Evolutionary conservation across 306 rosid species (phyloP).

Genomic region (Ormosia emarginata): DNA sequence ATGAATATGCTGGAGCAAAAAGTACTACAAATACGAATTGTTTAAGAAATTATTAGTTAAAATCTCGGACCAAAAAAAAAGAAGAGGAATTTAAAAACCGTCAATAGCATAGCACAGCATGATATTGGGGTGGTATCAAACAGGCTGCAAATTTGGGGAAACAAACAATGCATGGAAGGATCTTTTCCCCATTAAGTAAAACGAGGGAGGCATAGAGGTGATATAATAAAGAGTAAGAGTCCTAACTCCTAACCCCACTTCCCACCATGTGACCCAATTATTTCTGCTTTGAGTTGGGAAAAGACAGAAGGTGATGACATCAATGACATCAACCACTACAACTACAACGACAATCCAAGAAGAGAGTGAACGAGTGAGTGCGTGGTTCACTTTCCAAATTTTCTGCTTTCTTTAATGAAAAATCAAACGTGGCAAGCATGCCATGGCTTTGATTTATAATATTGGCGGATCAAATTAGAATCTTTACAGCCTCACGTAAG

Average conservation of each 20-base stretch:
- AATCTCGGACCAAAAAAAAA: neutral
- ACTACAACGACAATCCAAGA: slow-evolving; percentile 29
- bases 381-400: slow-evolving; percentile 30
- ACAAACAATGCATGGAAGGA: neutral
- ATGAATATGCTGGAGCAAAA: neutral
- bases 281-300: slow-evolving; percentile 65
- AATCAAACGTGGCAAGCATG: slow-evolving; percentile 63
- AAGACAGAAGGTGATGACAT: slow-evolving; percentile 45
- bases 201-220: slow-evolving; percentile 6
- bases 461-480: slow-evolving; percentile 34
- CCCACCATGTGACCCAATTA: slow-evolving; percentile 29
- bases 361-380: slow-evolving; percentile 33
- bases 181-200: slow-evolving; percentile 41
- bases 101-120: neutral
- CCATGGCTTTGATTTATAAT: slow-evolving; percentile 29
- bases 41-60: neutral
- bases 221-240: slow-evolving; percentile 13
- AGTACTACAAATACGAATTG: neutral
- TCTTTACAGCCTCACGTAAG: slow-evolving; percentile 46
- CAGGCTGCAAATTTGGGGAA: neutral
- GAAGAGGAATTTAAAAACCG: neutral
- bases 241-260: slow-evolving; percentile 26
- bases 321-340: slow-evolving; percentile 34
- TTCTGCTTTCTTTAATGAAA: slow-evolving; percentile 13
- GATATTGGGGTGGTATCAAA: neutral